phyloP scores from a whole-genome alignment of 371 early-diverging fungal species.

The Mucor saturninus region DNA sequence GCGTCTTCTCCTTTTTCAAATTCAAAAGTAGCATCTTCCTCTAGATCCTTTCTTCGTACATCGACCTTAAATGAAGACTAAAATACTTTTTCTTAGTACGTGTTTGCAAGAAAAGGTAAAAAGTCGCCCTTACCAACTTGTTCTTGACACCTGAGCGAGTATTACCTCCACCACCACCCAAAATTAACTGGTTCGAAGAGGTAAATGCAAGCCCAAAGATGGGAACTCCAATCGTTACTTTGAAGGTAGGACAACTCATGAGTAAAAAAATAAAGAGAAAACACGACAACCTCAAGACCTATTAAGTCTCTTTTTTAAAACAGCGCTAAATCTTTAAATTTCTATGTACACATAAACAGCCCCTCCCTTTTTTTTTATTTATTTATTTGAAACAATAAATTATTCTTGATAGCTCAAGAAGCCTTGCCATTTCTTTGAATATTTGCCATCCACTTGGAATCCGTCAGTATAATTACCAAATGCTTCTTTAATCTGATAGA shows the following conservation, averaged over 20 bases:
- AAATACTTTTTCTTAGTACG: neutral
- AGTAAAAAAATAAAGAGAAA: neutral
- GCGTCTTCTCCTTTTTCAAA: conserved; percentile 70
- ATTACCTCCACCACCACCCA: conserved; percentile 77
- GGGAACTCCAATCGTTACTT: conserved; percentile 65
- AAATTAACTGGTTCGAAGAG: conserved; percentile 55
- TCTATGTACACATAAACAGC: neutral
- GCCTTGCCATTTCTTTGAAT: conserved; percentile 42
- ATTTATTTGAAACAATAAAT: neutral
- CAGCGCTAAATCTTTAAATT: neutral
- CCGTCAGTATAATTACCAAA: conserved; percentile 46
- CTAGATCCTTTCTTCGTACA: conserved; percentile 50
- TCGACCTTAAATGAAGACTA: conserved; percentile 65
- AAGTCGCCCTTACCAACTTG: conserved; percentile 55
- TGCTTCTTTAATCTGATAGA: conserved; percentile 53
- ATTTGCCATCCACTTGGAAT: conserved; percentile 41
- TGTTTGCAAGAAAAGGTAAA: neutral
- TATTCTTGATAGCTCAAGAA: conserved; percentile 52
- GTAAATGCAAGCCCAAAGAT: conserved; percentile 70
- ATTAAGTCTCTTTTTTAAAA: neutral
- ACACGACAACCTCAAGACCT: neutral
- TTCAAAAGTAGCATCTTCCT: conserved; percentile 52
- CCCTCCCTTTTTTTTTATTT: neutral
- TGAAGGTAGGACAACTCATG: conserved; percentile 40
- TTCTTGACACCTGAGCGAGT: conserved; percentile 74